These are phyloP conservation scores for Articulospora tetracladia DNA, from an alignment of 495 filamentous ascomycete species.

Conservation along the genomic window DNA sequence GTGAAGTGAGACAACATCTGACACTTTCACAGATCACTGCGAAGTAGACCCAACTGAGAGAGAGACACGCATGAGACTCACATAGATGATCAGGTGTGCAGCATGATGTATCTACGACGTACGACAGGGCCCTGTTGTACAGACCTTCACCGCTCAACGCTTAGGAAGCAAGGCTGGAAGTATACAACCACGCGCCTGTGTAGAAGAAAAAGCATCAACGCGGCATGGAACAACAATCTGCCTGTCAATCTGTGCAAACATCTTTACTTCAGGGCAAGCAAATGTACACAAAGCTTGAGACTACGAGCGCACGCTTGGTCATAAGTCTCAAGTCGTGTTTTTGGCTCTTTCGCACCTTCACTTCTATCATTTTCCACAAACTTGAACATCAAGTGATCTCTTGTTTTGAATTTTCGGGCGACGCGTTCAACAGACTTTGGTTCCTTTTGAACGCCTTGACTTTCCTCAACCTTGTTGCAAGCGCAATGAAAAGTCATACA, in stretches of 20 bases:
- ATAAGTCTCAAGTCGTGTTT: too few species aligned
- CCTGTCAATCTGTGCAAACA: background rate
- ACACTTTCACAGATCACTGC: background rate
- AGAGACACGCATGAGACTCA: background rate
- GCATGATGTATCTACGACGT: background rate
- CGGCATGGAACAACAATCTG: background rate
- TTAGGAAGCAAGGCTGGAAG: background rate
- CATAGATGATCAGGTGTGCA: background rate
- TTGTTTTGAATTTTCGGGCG: too few species aligned
- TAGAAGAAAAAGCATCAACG: background rate
- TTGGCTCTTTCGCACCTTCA: too few species aligned
- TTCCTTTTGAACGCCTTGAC: too few species aligned
- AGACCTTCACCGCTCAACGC: background rate
- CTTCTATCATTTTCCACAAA: too few species aligned
- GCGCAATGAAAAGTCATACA: too few species aligned
- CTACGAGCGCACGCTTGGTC: too few species aligned
- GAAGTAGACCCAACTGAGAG: background rate
- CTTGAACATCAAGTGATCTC: too few species aligned
- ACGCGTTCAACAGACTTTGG: too few species aligned
- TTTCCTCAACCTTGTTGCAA: too few species aligned
- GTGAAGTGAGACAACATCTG: background rate
- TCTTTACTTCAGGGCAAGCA: background rate
- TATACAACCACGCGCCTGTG: background rate
- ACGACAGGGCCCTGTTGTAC: background rate
- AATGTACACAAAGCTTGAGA: background rate